Evolutionary conservation across 805 yeast species (phyloP), one percentile per base, ranked within the genome.

Genomic region (Ogataea naganishii): DNA sequence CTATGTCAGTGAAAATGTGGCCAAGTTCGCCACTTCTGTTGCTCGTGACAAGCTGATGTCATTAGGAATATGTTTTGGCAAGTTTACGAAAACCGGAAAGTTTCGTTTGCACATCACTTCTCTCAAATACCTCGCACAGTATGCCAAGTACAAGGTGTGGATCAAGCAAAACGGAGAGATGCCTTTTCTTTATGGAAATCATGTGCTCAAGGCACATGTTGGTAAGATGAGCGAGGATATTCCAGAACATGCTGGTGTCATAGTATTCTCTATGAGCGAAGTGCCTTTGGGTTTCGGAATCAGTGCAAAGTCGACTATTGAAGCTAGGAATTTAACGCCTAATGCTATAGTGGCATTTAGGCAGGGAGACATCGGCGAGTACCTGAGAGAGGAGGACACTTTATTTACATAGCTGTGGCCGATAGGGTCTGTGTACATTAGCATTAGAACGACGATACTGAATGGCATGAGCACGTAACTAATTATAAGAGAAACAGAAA

Each of bases 311-410:
- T 77, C 94, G 19, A 86, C 97, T 7, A 68, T 75, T 20, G 98
- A 89, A 53, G 75, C 92, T 15, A 76, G 92, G 56, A 73, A 75
- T 49, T 64, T 86, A 46, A 95, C 82, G 53, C 98, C 98, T 33
- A 89, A 94, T 16, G 92, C 79, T 15, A 88, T 92, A 30, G 95
- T 89, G 11, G 95, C 95, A 4, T 89, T 83, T 56, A 78, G 98
- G 69, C 98, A 92, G 56, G 83, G 94, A 42, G 98, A 92, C 64
- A 84, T 92, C 42, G 98, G 98, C 40, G 98, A 92, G 59, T 92
- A 85, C 51, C 68, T 92, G 51, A 86, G 98, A 71, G 97, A 92
- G 49, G 98, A 92, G 66, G 97, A 92, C 58, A 85, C 96, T 23
- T 62, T 89, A 43, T 89, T 89, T 51, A 83, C 96, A 16, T 86